Base-by-base conservation (phyloP, 2,329 filamentous ascomycete genomes). In the Fusarium oligoseptatum region DNA sequence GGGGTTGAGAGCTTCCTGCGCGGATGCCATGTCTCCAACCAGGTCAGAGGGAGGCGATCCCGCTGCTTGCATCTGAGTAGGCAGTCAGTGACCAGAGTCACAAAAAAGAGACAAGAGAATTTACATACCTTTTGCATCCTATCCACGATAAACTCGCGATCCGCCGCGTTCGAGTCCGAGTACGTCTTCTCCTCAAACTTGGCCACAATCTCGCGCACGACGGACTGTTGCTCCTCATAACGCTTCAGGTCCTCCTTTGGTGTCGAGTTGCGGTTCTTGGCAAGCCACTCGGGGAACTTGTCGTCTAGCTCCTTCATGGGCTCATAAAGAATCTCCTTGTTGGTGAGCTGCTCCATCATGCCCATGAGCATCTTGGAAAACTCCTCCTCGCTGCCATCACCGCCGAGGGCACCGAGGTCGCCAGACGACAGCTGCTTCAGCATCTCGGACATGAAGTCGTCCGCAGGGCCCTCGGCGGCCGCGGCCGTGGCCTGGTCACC, bases 331-430 rank as follows among this genome's bases (percentile, higher is more conserved):
- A 99, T 98, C 77, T 98, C 97, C 86, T 98, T 98, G 83, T 97
- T 98, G 4, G 97, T 98, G 73, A 99, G 88, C 83, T 99, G 95
- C 85, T 98, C 95, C 96, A 99, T 98, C 95, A 98, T 98, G 64
- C 94, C 94, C 88, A 97, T 91, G 69, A 99, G 90, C 91, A 98
- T 95, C 85, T 97, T 96, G 67, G 94, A 95, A 79, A 98, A 94
- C 77, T 97, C 95, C 78, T 97, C 95, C 66, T 98, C 95, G 60
- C 81, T 79, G 41, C 83, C 84, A 11, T 90, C 92, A n/a, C 80
- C 80, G n/a, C 89, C 91, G 1, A 87, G 82, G 36, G 77, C 80
- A 14, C 88, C 91, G 2, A 86, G 83, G 27, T 89, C 88, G 79
- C 94, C 93, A 85, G 82, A 82, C 3, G 80, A 80, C 36, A 98